These are phyloP conservation scores for Phytomonas sp. DNA, from an alignment of 208 protist species.

Conservation along the genomic window DNA sequence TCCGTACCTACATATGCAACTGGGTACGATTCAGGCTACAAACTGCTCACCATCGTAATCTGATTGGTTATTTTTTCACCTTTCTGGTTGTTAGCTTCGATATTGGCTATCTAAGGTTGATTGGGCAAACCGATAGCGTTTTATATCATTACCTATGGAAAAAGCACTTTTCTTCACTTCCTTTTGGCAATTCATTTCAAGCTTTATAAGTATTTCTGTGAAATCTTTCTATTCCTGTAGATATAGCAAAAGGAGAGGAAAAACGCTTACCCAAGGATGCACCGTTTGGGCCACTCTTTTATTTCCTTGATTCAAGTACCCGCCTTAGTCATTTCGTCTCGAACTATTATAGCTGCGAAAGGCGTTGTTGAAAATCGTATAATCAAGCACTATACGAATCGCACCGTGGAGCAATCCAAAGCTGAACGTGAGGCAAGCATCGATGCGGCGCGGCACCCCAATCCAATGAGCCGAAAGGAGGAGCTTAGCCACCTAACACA, in stretches of 20 bases:
- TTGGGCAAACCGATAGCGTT: neutral
- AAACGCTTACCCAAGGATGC: slow-evolving; percentile 1
- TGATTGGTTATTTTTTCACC: neutral
- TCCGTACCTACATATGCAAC: neutral
- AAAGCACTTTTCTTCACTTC: neutral
- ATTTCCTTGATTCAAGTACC: slow-evolving; percentile 1
- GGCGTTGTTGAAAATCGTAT: slow-evolving; percentile 86
- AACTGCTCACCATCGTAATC: neutral
- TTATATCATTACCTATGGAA: neutral
- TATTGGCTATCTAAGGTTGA: neutral
- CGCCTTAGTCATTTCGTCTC: slow-evolving; percentile 5
- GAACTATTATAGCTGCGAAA: slow-evolving; percentile 67
- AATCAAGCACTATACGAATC: slow-evolving; percentile 74
- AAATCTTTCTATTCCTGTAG: no score
- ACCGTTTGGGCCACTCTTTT: neutral
- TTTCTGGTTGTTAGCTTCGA: neutral
- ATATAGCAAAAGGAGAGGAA: neutral
- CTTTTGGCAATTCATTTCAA: neutral
- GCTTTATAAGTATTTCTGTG: no score
- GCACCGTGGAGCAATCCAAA: slow-evolving; percentile 71
- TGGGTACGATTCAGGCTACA: neutral
- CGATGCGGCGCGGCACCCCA: slow-evolving; percentile 45
- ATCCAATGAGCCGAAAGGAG: slow-evolving; percentile 78
- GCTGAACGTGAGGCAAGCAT: slow-evolving; percentile 43
- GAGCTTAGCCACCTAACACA: slow-evolving; percentile 78